Evolutionary conservation across 345 rosid genomes (phyloP), one percentile per base, ranked within the genome.

Genomic region (Microcos paniculata): DNA sequence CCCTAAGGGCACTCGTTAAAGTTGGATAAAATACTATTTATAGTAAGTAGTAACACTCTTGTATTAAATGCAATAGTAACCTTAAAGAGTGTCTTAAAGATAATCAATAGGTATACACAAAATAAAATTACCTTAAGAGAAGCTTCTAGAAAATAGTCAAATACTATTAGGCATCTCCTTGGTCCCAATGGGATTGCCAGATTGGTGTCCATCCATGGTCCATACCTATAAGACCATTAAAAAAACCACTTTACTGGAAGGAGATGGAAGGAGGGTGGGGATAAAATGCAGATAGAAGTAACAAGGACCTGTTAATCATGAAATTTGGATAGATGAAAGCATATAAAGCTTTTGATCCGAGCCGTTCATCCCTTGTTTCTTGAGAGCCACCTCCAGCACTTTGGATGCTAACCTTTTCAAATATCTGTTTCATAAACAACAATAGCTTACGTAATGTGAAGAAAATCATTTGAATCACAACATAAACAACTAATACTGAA

Each of bases 141-240:
- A 74, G 80, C 84, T 69, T 93, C 96, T 69, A 95, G 88, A 77
- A 93, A 93, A 77, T 91, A 93, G 87, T 93, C 96, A 68, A 95
- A 93, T 81, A 95, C 84, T 35, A 95, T 94, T 45, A 77, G 80
- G 85, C 99, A 91, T 82, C 79, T 91, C 74, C 85, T 72, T 40
- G 93, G 92, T 76, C 90, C 98, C 62, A 88, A 77, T 2, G 99
- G 99, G 69, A 90, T 72, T 26, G 88, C 93, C 77, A 90, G 88
- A 84, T 95, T 95, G 53, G 99, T 91, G 85, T 95, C 96, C 97
- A 95, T 91, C 99, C 99, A 93, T 67, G 98, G 96, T 79, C 98
- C 99, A 64, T 95, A 93, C 79, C 99, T 91, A 51, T 0, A 64
- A 73, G 45, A 24, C 30, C 23, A 53, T 19, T n/a, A 9, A 28